Evolutionary conservation across 2,329 filamentous ascomycete genomes (phyloP).

Genomic region (Fonsecaea erecta): DNA sequence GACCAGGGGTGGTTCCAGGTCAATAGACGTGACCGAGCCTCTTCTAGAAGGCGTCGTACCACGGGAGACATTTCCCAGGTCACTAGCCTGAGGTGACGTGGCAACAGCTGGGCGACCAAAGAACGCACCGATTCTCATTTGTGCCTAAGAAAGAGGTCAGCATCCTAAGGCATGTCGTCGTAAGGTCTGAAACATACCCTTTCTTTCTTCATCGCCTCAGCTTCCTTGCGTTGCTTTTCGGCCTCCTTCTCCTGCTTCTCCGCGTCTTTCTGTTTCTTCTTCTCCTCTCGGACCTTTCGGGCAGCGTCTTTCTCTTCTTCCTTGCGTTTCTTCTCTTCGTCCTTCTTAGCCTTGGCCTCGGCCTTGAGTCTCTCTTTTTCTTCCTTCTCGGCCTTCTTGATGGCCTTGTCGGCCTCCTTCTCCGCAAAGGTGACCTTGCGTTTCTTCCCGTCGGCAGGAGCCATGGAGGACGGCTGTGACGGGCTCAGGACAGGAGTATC

Average conservation of each 20-base stretch:
- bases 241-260: constrained; percentile 48
- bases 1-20: constrained; percentile 38
- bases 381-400: constrained; percentile 39
- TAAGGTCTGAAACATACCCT: constrained; percentile 43
- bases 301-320: constrained; percentile 47
- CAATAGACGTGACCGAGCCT: constrained; percentile 36
- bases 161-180: constrained; percentile 37
- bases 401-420: constrained; percentile 37
- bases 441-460: constrained; percentile 36
- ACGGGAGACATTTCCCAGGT: constrained; percentile 21
- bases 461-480: constrained; percentile 10
- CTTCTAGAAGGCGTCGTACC: constrained; percentile 36
- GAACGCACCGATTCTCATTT: constrained; percentile 58
- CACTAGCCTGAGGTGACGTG: constrained; percentile 36
- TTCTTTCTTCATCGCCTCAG: constrained; percentile 51
- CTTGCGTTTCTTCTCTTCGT: constrained; percentile 52
- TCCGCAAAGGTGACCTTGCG: constrained; percentile 38
- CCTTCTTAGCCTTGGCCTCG: constrained; percentile 42
- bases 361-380: constrained; percentile 40
- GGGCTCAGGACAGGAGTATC: constrained; percentile 27
- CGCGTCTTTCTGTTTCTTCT: constrained; percentile 45
- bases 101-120: constrained; percentile 49
- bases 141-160: constrained; percentile 46
- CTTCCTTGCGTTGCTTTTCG: constrained; percentile 43
- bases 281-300: constrained; percentile 30